Evolutionary conservation across 148 eudicot genomes (phyloP).

Genomic region (Fagopyrum esculentum): DNA sequence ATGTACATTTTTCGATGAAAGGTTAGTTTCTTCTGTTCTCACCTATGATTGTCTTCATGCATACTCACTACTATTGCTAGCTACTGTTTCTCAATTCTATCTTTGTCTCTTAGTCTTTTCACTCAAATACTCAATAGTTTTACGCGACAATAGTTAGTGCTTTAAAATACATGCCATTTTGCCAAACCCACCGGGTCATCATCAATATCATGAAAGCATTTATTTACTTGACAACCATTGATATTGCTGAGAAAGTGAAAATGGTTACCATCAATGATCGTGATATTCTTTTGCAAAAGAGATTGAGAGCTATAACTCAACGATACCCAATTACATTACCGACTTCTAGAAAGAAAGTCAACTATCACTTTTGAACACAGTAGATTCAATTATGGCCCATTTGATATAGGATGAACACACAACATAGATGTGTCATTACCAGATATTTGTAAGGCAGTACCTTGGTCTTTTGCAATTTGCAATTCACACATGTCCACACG

Average conservation of each 20-base stretch:
- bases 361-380: background rate
- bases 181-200: background rate
- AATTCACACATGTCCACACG: background rate
- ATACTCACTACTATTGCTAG: background rate
- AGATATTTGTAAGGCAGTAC: background rate
- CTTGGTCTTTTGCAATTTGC: background rate
- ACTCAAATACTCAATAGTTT: background rate
- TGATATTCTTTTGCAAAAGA: background rate
- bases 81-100: background rate
- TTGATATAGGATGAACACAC: background rate
- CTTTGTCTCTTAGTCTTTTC: background rate
- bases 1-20: background rate
- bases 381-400: background rate
- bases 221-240: background rate
- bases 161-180: background rate
- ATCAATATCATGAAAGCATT: background rate
- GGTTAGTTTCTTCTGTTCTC: background rate
- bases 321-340: background rate
- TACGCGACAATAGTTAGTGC: background rate
- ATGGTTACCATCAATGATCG: background rate
- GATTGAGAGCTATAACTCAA: background rate
- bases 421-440: background rate
- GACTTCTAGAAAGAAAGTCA: constrained; percentile 2
- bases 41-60: background rate
- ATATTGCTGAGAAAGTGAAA: background rate